These are phyloP conservation scores for Colletotrichum lindemuthianum DNA, from an alignment of 2,329 filamentous ascomycete species.

Conservation along the genomic window DNA sequence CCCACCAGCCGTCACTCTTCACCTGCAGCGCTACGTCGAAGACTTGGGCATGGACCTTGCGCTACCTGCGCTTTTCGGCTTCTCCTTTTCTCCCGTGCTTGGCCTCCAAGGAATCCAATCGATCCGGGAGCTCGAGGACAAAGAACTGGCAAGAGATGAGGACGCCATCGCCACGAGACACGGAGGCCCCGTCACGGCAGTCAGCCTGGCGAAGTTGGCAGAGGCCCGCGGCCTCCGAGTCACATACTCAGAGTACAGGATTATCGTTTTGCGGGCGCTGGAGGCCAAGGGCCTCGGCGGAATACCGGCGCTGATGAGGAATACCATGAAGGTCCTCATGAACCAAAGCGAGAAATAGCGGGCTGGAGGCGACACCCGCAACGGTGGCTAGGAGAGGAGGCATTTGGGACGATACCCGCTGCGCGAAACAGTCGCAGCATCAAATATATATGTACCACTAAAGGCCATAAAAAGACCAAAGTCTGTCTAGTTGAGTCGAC, in stretches of 20 bases:
- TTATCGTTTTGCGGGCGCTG: constrained; percentile 76
- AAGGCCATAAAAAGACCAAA: background rate
- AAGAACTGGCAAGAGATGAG: constrained; percentile 52
- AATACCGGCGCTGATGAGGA: constrained; percentile 78
- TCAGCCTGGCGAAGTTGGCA: constrained; percentile 70
- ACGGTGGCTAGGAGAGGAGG: background rate
- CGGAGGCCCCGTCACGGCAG: constrained; percentile 76
- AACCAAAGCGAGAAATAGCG: constrained; percentile 42
- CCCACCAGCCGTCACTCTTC: constrained; percentile 53
- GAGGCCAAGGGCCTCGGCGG: constrained; percentile 72
- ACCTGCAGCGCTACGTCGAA: constrained; percentile 59
- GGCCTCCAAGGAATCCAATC: constrained; percentile 65
- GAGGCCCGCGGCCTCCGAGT: constrained; percentile 73
- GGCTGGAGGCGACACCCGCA: background rate
- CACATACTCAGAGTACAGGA: constrained; percentile 78
- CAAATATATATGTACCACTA: background rate
- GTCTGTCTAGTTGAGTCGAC: constrained; percentile 45
- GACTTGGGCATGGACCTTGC: constrained; percentile 57
- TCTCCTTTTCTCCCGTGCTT: constrained; percentile 68
- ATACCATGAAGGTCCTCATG: constrained; percentile 81
- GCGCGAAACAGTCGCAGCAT: constrained; percentile 13
- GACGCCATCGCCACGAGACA: constrained; percentile 60
- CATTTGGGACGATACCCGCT: constrained; percentile 13
- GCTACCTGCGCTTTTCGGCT: constrained; percentile 63
- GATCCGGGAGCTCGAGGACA: constrained; percentile 67